Base-by-base conservation (phyloP, 2,329 filamentous ascomycete genomes). In the Coniochaeta sp. region DNA sequence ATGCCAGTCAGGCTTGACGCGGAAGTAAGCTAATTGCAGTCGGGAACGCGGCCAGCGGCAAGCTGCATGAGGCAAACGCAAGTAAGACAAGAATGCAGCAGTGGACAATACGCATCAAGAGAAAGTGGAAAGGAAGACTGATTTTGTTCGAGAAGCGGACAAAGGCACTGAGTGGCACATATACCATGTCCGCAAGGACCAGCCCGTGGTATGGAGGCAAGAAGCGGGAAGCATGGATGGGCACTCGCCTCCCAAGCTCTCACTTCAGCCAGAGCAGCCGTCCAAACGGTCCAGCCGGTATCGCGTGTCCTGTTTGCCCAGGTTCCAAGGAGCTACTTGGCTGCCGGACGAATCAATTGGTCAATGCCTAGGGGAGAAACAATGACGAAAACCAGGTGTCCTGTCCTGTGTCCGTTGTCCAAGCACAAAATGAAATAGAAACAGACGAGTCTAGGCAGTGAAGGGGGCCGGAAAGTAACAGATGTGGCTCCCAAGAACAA, bases 401-500 rank as follows among this genome's bases (percentile, higher is more conserved):
- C 22, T 14, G 14, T 33, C 38, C 17, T 43, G 19, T 3, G 19
- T n/a, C 36, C 36, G 19, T 44, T 19, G 38, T 26, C 17, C 16
- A 34, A 22, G 34, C 19, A 43, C 6, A 19, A 16, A n/a, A 24
- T 19, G 56, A 38, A 14, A 26, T 3, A n/a, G 26, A 28, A 40
- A 40, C n/a, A 3, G 24, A 43, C n/a, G 9, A 19, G 22, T 26
- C 19, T 24, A 12, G 1, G 26, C 16, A 43, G 56, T 9, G 26
- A 31, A 44, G 8, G 11, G 26, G 17, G 36, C 36, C 17, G 22
- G n/a, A 43, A 24, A 28, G 19, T 17, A 57, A 40, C 19, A 22
- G 22, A 58, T 24, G 54, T 57, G 54, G 34, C 54, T 34, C 34
- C 26, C 54, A 57, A 38, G 54, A 36, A 57, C 31, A 57, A 57